A percentile compares a stretch with the other conserved stretches of the same genome.
Conservation (phyloP, 2,329 filamentous ascomycete species). For the Paradendryphiella salina region DNA sequence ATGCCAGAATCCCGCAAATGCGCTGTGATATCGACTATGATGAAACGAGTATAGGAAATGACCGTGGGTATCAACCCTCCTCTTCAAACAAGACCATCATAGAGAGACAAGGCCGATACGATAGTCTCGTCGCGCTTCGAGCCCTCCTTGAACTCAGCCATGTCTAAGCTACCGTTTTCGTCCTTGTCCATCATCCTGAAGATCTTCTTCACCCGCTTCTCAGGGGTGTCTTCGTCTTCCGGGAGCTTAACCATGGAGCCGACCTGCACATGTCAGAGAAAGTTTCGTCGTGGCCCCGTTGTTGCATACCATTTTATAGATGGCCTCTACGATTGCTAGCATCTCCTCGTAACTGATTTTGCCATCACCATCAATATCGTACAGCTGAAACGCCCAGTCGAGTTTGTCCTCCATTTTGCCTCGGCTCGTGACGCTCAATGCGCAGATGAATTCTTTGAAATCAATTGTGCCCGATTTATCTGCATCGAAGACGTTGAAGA, state of each 20-base stretch:
- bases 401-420: conserved; percentile 99
- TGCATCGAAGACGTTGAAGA: conserved; percentile 98
- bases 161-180: conserved; percentile 94
- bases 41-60: conserved; percentile 38
- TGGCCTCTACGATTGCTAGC: conserved; percentile 97
- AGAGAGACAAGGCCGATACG: conserved; percentile 92
- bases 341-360: conserved; percentile 99
- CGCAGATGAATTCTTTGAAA: conserved; percentile 99
- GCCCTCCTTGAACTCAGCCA: conserved; percentile 98
- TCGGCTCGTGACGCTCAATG: conserved; percentile 91
- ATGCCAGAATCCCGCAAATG: conserved; percentile 38
- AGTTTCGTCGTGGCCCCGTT: background rate
- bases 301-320: conserved; percentile 91
- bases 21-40: conserved; percentile 47
- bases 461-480: conserved; percentile 98
- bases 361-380: conserved; percentile 98
- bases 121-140: conserved; percentile 99
- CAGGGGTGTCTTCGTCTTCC: conserved; percentile 97
- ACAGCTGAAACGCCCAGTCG: conserved; percentile 98
- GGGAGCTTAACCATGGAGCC: conserved; percentile 99
- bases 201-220: conserved; percentile 97
- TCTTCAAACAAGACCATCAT: conserved; percentile 84
- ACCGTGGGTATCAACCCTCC: conserved; percentile 25
- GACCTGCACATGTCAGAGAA: conserved; percentile 62
- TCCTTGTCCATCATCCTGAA: conserved; percentile 99